phyloP scores from a whole-genome alignment of 768 basidiomycete species.

The Phylloporus sp. region DNA sequence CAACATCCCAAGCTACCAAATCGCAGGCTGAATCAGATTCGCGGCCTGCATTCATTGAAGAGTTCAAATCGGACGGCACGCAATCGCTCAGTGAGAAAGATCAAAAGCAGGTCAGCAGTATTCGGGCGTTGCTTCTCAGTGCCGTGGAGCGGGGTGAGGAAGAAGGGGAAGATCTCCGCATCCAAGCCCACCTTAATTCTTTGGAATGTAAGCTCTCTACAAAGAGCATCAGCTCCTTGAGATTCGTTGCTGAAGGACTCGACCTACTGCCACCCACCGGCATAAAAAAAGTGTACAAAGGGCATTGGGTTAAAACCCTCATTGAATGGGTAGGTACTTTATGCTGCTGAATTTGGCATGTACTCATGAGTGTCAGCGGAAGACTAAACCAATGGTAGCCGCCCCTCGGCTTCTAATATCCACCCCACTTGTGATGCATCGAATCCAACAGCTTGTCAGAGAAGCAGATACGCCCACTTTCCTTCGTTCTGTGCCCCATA shows the following conservation, averaged over 20 bases:
- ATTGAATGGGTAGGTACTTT: neutral
- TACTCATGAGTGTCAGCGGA: too few species aligned
- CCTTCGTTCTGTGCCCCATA: conserved; percentile 4
- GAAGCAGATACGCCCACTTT: neutral
- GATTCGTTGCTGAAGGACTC: neutral
- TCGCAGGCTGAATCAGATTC: neutral
- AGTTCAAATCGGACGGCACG: neutral
- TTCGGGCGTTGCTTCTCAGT: neutral
- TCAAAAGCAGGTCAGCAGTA: neutral
- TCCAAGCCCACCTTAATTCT: neutral
- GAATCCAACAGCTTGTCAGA: neutral
- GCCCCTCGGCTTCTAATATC: too few species aligned
- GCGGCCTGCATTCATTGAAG: neutral
- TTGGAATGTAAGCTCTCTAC: neutral
- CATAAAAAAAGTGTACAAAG: neutral
- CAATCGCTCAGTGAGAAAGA: neutral
- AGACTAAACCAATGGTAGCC: too few species aligned
- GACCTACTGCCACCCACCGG: neutral
- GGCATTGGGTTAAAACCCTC: neutral
- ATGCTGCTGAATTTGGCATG: too few species aligned
- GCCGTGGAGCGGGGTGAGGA: neutral
- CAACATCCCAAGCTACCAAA: neutral
- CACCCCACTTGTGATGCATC: too few species aligned
- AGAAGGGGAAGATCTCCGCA: neutral
- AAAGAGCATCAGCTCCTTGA: neutral